Evolutionary conservation across 108 stramenopile genomes (phyloP).

Genomic region (Chaetoceros muelleri): DNA sequence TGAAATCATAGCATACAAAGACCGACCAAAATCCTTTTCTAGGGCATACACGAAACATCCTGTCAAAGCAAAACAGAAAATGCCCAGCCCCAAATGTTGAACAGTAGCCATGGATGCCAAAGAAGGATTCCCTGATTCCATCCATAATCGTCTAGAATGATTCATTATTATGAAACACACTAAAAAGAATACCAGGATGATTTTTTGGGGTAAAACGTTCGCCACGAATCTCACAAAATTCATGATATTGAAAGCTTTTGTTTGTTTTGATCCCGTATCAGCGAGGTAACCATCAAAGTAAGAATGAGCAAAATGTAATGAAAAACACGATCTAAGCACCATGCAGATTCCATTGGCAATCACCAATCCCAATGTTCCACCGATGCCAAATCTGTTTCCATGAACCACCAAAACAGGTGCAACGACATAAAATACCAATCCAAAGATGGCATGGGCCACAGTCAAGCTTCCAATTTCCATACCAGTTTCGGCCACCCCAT

Average conservation of each 20-base stretch:
- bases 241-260: neutral
- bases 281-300: conserved; percentile 59
- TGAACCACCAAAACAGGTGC: conserved; percentile 40
- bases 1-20: conserved; percentile 20
- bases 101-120: no score
- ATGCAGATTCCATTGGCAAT: conserved; percentile 69
- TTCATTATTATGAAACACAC: conserved; percentile 28
- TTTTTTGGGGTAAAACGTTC: conserved; percentile 38
- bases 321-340: conserved; percentile 53
- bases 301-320: conserved; percentile 44
- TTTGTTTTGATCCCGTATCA: no score
- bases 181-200: conserved; percentile 35
- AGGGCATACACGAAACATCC: conserved; percentile 10
- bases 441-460: conserved; percentile 49
- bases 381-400: neutral
- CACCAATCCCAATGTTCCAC: conserved; percentile 64
- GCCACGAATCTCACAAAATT: conserved; percentile 13
- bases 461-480: conserved; percentile 52
- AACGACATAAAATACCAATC: conserved; percentile 51
- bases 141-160: conserved; percentile 11
- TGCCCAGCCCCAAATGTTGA: conserved; percentile 40
- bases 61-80: conserved; percentile 26
- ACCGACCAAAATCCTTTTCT: conserved; percentile 33
- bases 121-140: no score
- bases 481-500: conserved; percentile 50